phyloP scores from a whole-genome alignment of 148 eudicot genomes.

The Spergularia bocconei region DNA sequence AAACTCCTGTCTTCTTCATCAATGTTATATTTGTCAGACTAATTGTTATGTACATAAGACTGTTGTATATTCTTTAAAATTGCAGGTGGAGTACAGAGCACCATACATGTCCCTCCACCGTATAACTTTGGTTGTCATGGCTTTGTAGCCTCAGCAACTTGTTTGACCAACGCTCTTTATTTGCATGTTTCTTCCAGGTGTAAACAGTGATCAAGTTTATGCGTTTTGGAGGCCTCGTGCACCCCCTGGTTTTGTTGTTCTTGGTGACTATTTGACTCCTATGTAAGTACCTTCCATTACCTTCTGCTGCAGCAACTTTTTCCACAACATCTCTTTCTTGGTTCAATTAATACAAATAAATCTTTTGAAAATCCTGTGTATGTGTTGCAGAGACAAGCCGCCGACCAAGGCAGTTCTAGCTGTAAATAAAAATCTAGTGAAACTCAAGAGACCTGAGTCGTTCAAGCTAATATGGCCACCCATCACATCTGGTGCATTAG shows the following conservation, averaged over 20 bases:
- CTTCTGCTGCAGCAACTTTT: not conserved
- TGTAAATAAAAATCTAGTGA: slow-evolving; percentile 77
- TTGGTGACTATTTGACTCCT: slow-evolving; percentile 95
- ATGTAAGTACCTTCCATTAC: slow-evolving; percentile 40
- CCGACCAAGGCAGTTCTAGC: slow-evolving; percentile 92
- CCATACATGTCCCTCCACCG: no score
- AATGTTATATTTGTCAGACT: no score
- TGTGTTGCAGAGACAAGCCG: slow-evolving; percentile 74
- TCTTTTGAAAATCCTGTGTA: not conserved
- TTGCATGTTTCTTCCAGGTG: slow-evolving; percentile 37
- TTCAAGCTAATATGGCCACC: slow-evolving; percentile 79
- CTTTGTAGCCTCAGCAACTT: not conserved
- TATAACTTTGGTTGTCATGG: not conserved
- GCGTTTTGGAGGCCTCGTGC: slow-evolving; percentile 98
- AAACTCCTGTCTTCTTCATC: no score
- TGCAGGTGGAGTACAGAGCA: no score
- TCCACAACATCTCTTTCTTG: not conserved
- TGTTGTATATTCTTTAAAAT: no score
- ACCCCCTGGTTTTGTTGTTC: slow-evolving; percentile 94
- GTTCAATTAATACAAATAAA: not conserved
- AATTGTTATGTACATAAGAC: no score
- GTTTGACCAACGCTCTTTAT: not conserved
- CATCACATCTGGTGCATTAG: slow-evolving; percentile 25
- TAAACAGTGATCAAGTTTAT: slow-evolving; percentile 53
- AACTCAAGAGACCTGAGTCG: slow-evolving; percentile 78